These are phyloP conservation scores for Tulasnella sp. DNA, from an alignment of 768 basidiomycete species.

Conservation along the genomic window DNA sequence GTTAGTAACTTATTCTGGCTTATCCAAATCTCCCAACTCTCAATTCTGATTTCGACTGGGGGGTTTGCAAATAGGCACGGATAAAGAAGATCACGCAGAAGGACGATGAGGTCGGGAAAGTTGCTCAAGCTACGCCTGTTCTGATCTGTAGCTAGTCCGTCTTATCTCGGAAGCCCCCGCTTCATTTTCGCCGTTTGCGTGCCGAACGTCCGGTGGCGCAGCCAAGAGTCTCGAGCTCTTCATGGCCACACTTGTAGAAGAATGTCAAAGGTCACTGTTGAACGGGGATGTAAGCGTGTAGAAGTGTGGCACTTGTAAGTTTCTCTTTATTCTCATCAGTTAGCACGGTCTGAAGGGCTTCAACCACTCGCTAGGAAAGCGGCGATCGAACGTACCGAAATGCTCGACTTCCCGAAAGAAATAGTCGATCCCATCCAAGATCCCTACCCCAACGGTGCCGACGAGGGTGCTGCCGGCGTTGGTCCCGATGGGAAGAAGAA, in stretches of 20 bases:
- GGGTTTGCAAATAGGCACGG: conserved; percentile 64
- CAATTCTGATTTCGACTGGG: not conserved
- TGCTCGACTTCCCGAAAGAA: conserved; percentile 93
- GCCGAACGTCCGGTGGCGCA: conserved; percentile 43
- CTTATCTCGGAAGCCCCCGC: conserved; percentile 4
- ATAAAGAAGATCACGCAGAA: conserved; percentile 99
- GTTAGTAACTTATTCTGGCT: conserved; percentile 65
- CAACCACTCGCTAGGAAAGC: conserved; percentile 67
- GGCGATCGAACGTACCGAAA: conserved; percentile 82
- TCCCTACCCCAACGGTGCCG: conserved; percentile 75
- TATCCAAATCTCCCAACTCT: not conserved
- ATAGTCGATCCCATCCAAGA: conserved; percentile 85
- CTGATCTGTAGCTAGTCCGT: conserved; percentile 81
- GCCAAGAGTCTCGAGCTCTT: conserved; percentile 96
- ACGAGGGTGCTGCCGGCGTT: conserved; percentile 50
- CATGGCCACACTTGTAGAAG: conserved; percentile 79
- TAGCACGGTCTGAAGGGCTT: too few species aligned
- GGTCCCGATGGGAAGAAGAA: conserved; percentile 45
- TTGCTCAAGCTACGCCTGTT: conserved; percentile 93
- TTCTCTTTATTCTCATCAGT: too few species aligned
- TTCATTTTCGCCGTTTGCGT: not conserved
- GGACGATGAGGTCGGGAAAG: conserved; percentile 98
- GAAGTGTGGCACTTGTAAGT: conserved; percentile 91
- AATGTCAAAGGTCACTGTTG: conserved; percentile 74
- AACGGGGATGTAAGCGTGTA: conserved; percentile 83